Conservation (phyloP, 257 asterid species). For the Solanum bukasovii region DNA sequence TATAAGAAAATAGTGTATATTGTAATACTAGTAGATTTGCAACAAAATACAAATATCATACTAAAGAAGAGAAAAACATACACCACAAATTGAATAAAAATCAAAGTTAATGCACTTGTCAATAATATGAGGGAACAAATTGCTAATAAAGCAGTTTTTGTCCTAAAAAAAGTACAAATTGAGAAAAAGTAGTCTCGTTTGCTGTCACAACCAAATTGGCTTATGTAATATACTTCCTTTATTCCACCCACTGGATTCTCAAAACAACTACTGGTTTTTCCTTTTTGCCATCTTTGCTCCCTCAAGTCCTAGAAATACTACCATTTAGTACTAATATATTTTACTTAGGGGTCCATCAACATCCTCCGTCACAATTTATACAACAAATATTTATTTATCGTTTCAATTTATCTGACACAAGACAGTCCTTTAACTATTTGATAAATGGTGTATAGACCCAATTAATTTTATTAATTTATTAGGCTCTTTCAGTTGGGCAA, state of each 20-base stretch:
- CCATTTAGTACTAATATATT: background rate
- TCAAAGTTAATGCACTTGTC: conserved; percentile 2
- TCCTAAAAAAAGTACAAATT: background rate
- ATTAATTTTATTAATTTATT: background rate
- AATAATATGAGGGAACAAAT: conserved; percentile 8
- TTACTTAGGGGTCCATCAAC: background rate
- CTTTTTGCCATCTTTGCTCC: background rate
- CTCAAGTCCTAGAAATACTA: background rate
- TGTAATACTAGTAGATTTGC: background rate
- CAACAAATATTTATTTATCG: too few species aligned
- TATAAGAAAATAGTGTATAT: too few species aligned
- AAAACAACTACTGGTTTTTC: conserved; percentile 12
- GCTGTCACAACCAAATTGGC: background rate
- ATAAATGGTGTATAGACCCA: background rate
- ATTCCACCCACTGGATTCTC: conserved; percentile 22
- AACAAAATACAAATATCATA: too few species aligned
- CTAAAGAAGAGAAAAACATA: background rate
- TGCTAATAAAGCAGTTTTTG: background rate
- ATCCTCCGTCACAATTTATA: background rate
- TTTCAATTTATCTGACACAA: background rate
- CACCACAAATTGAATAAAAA: background rate
- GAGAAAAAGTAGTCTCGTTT: background rate
- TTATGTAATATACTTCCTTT: background rate
- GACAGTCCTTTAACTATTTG: background rate
- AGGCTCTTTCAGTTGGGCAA: background rate